Base-by-base conservation (phyloP, 345 rosid genomes). In the Lepidium aucheri region DNA sequence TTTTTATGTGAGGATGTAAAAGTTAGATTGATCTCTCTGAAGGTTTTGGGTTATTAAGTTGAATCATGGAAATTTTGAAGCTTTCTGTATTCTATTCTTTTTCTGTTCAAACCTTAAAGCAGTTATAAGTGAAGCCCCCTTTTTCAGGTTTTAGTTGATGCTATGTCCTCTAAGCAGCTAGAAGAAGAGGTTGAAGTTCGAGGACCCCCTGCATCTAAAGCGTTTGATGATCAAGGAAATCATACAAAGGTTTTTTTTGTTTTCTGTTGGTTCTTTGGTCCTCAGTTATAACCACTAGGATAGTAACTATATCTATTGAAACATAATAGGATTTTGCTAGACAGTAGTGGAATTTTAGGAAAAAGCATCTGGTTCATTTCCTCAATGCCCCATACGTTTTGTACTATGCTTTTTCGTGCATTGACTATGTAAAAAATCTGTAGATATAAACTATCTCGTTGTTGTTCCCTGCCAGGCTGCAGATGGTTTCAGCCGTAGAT, bases 191-290 rank as follows among this genome's bases (percentile, higher is more conserved):
- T 86, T 70, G 97, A 90, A 80, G 84, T 86, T 74, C 86, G 94
- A 63, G 98, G 98, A 51, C 98, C 98, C 80, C 97, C 98, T 49
- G 84, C 76, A 75, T 84, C 87, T 11, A 93, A 93, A 82, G 94
- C 96, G 44, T 90, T 90, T 83, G 94, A 90, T 79, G 80, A 66
- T 15, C 82, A 86, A 53, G 98, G 98, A 76, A 86, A 81, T 71
- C 92, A 94, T 53, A 88, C 98, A 12, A 93, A 93, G 98, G 98
- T 24, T 0, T 93, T 77, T 63, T 65, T 53, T 67, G 41, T 63
- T 76, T 76, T 54, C 53, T 42, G 34, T 34, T 64, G 22, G 45
- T 51, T 71, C 35, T 72, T 56, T 64, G 22, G 22, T 60, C 46
- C 50, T 67, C 17, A 43, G 59, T 63, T 42, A 38, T 52, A 50